Evolutionary conservation across 768 basidiomycete genomes (phyloP).

Genomic region (Neoboletus subvelutipes): DNA sequence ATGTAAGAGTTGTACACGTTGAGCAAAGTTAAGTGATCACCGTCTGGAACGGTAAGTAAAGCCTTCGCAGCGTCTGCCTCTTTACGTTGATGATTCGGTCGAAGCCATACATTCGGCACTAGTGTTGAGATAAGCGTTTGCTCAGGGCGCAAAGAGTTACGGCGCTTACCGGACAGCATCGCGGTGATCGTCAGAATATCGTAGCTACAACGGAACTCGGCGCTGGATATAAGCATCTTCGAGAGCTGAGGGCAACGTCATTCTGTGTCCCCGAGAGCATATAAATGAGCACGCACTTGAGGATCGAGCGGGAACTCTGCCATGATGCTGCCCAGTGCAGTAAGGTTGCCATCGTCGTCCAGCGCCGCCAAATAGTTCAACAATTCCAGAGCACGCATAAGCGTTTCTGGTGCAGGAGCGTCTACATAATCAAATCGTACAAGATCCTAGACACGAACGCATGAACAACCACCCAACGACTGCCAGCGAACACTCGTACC

Average conservation of each 20-base stretch:
- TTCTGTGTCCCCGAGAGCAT: accelerated
- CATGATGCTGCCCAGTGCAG: conserved; percentile 85
- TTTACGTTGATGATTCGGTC: conserved; percentile 82
- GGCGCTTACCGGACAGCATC: conserved; percentile 82
- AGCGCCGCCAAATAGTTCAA: conserved; percentile 90
- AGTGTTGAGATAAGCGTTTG: neutral
- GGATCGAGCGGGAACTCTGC: conserved; percentile 99
- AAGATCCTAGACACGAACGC: conserved; percentile 51
- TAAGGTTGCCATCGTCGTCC: conserved; percentile 92
- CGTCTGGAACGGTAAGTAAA: conserved; percentile 83
- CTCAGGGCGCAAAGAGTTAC: neutral
- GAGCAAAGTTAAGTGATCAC: conserved; percentile 93
- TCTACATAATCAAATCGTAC: conserved; percentile 89
- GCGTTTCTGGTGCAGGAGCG: conserved; percentile 91
- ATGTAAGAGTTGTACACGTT: conserved; percentile 96
- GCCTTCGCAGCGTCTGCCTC: conserved; percentile 95
- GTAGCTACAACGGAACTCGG: conserved; percentile 94
- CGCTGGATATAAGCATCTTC: conserved; percentile 91
- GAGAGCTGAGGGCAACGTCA: conserved; percentile 49
- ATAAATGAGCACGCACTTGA: conserved; percentile 52
- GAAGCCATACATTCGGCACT: conserved; percentile 90
- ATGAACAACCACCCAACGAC: neutral
- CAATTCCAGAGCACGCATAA: conserved; percentile 95
- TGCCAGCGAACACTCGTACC: conserved; percentile 35
- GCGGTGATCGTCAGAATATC: conserved; percentile 94